phyloP scores from a whole-genome alignment of 495 filamentous ascomycete genomes.

The Aspergillus sclerotiicarbonarius region DNA sequence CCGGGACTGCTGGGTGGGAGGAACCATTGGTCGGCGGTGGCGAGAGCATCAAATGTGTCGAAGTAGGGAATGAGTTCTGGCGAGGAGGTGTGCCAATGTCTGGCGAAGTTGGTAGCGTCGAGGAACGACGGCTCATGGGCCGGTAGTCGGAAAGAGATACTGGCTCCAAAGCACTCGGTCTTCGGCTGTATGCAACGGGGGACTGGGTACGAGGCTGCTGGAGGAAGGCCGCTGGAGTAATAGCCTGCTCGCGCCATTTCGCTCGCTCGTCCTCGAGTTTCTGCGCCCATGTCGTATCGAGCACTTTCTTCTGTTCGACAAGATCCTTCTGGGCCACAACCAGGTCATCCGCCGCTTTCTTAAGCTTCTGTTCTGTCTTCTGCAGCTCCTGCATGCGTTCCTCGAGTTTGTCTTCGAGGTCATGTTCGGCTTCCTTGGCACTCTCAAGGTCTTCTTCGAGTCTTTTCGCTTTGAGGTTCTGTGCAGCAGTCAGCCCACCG shows the following conservation, averaged over 20 bases:
- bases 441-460: constrained; percentile 82
- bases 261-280: constrained; percentile 69
- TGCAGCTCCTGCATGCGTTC: constrained; percentile 64
- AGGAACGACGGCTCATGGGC: constrained; percentile 48
- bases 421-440: constrained; percentile 60
- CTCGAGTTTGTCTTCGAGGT: constrained; percentile 54
- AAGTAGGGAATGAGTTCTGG: constrained; percentile 44
- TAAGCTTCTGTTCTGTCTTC: constrained; percentile 58
- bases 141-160: constrained; percentile 36
- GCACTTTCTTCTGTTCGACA: constrained; percentile 66
- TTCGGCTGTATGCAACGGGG: constrained; percentile 45
- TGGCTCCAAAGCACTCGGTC: constrained; percentile 43
- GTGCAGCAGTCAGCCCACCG: constrained; percentile 15
- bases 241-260: constrained; percentile 67
- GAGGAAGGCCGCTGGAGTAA: constrained; percentile 33
- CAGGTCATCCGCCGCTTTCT: constrained; percentile 63
- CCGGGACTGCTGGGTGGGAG: constrained; percentile 34
- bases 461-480: constrained; percentile 73
- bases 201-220: constrained; percentile 49
- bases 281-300: constrained; percentile 59
- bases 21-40: constrained; percentile 31
- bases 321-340: constrained; percentile 58
- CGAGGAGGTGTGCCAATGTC: constrained; percentile 42
- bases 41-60: constrained; percentile 36
- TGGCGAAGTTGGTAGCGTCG: constrained; percentile 40